Conservation (phyloP, 192 early-diverging fungal genomes). For the Allomyces arbusculus region DNA sequence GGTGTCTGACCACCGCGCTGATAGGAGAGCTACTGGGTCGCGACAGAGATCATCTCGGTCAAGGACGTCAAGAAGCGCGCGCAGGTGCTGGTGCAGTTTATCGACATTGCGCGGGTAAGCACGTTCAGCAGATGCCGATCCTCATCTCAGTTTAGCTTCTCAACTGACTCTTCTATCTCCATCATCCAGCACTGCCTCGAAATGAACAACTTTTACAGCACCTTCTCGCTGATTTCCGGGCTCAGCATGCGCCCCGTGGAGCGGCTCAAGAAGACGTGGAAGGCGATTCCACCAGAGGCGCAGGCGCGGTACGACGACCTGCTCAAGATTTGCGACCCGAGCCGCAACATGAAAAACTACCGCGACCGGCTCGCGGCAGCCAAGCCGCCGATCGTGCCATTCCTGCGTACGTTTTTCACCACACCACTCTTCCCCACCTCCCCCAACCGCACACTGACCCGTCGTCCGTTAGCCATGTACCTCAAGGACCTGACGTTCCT, state of each 20-base stretch:
- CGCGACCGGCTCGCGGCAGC: conserved; percentile 18
- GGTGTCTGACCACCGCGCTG: too few relatives aligned
- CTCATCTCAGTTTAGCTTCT: neutral
- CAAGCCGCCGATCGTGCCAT: conserved; percentile 33
- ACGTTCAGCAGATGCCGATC: too few relatives aligned
- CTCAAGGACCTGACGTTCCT: conserved; percentile 40
- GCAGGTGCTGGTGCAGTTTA: conserved; percentile 23
- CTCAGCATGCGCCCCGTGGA: conserved; percentile 27
- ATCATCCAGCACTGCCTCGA: conserved; percentile 22
- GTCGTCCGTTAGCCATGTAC: conserved; percentile 43
- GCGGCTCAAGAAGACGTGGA: conserved; percentile 39
- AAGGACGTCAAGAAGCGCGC: conserved; percentile 33
- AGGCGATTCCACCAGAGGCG: conserved; percentile 25
- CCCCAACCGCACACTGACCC: neutral
- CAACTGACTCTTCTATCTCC: too few relatives aligned
- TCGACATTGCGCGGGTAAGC: conserved; percentile 26
- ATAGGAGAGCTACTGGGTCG: conserved; percentile 32
- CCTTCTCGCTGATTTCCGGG: conserved; percentile 38
- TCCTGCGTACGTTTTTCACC: conserved; percentile 21
- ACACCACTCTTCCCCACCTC: too few relatives aligned
- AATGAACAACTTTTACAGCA: conserved; percentile 32
- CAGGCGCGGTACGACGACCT: conserved; percentile 24
- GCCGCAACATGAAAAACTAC: conserved; percentile 38
- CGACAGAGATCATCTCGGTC: conserved; percentile 24
- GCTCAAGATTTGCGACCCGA: conserved; percentile 32